phyloP scores from a whole-genome alignment of 345 rosid genomes.

The Stellera chamaejasme region DNA sequence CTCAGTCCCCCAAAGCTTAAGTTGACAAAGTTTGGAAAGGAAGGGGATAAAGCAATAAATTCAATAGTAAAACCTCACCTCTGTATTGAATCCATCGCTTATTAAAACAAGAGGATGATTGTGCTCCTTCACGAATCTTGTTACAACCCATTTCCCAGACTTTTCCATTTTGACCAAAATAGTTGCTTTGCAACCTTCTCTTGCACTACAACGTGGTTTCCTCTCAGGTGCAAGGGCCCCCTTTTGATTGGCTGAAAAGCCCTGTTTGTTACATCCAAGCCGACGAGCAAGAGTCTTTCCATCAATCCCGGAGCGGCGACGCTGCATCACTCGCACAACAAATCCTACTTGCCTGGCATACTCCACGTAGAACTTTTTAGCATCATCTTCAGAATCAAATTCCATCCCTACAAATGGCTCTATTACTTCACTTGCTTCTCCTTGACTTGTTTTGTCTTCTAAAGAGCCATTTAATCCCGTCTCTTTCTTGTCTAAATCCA shows the following conservation, averaged over 20 bases:
- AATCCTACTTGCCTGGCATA: slow-evolving; percentile 65
- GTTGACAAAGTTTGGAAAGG: no score
- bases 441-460: slow-evolving; percentile 29
- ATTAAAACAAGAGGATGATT: slow-evolving; percentile 58
- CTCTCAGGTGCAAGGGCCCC: slow-evolving; percentile 36
- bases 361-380: slow-evolving; percentile 48
- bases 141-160: slow-evolving; percentile 73
- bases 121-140: slow-evolving; percentile 73
- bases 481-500: slow-evolving; percentile 41
- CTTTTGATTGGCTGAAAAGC: slow-evolving; percentile 51
- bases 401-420: slow-evolving; percentile 79
- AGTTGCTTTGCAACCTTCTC: slow-evolving; percentile 87
- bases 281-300: slow-evolving; percentile 78
- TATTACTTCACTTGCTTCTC: slow-evolving; percentile 25
- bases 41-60: no score
- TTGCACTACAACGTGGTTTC: slow-evolving; percentile 50
- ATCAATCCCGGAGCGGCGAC: slow-evolving; percentile 72
- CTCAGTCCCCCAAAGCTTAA: no score
- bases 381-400: slow-evolving; percentile 72
- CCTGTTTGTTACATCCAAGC: slow-evolving; percentile 80
- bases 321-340: slow-evolving; percentile 71
- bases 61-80: slow-evolving; percentile 30
- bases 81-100: slow-evolving; percentile 33
- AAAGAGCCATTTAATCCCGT: slow-evolving; percentile 21
- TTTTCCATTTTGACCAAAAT: slow-evolving; percentile 72